phyloP scores from a whole-genome alignment of 148 eudicot genomes.

The Spergularia bocconei region DNA sequence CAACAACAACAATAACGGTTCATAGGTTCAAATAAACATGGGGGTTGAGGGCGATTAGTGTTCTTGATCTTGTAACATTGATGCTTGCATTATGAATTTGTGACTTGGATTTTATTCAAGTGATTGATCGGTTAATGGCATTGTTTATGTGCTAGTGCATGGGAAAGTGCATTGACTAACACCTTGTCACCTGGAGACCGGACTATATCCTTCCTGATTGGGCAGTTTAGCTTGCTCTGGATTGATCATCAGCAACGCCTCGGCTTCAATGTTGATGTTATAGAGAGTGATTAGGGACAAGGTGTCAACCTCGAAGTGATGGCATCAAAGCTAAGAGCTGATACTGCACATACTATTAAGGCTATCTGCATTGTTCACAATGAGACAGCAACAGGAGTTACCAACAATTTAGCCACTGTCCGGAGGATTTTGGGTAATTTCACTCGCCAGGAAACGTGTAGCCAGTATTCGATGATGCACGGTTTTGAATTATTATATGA shows the following conservation, averaged over 20 bases:
- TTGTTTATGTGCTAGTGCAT: slow-evolving; percentile 87
- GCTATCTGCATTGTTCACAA: slow-evolving; percentile 98
- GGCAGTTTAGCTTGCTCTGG: slow-evolving; percentile 98
- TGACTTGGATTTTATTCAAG: background rate
- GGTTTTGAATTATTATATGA: background rate
- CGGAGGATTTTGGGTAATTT: slow-evolving; percentile 76
- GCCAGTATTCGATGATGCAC: background rate
- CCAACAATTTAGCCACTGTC: slow-evolving; percentile 94
- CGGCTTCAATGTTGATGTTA: slow-evolving; percentile 82
- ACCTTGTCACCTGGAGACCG: slow-evolving; percentile 92
- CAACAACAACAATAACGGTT: too few relatives aligned
- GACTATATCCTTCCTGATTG: slow-evolving; percentile 78
- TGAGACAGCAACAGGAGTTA: slow-evolving; percentile 98
- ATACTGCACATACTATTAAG: slow-evolving; percentile 74
- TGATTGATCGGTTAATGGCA: background rate
- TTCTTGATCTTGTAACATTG: background rate
- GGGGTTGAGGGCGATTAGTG: too few relatives aligned
- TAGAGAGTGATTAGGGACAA: slow-evolving; percentile 95
- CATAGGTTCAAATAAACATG: too few relatives aligned
- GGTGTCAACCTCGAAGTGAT: slow-evolving; percentile 85
- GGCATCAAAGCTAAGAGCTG: slow-evolving; percentile 85
- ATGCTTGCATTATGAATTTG: background rate
- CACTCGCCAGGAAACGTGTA: background rate
- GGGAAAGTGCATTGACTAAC: slow-evolving; percentile 99
- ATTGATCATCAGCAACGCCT: slow-evolving; percentile 98